Evolutionary conservation across 371 early-diverging fungal genomes (phyloP).

Genomic region (Haplosporangium sp.): DNA sequence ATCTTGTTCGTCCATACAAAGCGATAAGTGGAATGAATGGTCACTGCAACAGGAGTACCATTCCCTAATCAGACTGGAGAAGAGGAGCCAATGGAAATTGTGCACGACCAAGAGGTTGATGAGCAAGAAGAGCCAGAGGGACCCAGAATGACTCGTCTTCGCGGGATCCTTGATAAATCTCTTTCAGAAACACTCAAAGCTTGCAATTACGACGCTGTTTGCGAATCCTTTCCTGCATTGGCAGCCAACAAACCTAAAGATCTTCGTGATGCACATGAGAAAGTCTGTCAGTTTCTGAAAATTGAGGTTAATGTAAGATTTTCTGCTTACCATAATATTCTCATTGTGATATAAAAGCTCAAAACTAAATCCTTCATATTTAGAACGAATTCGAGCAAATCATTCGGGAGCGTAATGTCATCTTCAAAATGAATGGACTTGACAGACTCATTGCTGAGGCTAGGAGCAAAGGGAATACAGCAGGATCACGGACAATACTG

Average conservation of each 20-base stretch:
- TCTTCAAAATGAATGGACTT: slow-evolving; percentile 44
- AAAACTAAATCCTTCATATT: not conserved
- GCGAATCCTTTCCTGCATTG: slow-evolving; percentile 38
- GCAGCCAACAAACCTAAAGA: slow-evolving; percentile 27
- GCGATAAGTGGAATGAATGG: not conserved
- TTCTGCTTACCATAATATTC: not conserved
- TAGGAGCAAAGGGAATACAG: slow-evolving; percentile 35
- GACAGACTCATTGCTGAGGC: slow-evolving; percentile 44
- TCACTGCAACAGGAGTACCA: slow-evolving; percentile 2
- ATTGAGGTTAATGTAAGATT: slow-evolving; percentile 41
- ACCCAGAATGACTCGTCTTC: slow-evolving; percentile 46
- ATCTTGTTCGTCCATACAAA: not conserved
- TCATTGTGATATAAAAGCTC: not conserved
- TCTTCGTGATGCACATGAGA: slow-evolving; percentile 38
- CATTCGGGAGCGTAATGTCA: slow-evolving; percentile 41
- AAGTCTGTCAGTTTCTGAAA: slow-evolving; percentile 42
- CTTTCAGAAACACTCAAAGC: slow-evolving; percentile 41
- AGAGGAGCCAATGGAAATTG: slow-evolving; percentile 20
- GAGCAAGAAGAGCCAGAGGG: slow-evolving; percentile 45
- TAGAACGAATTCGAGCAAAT: slow-evolving; percentile 53
- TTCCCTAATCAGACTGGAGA: slow-evolving; percentile 2
- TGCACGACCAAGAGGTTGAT: slow-evolving; percentile 11
- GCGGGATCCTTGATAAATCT: slow-evolving; percentile 44
- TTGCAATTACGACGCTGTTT: slow-evolving; percentile 40
- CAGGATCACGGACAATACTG: slow-evolving; percentile 37